A percentile compares a stretch with the other conserved stretches of the same genome.
Conservation (phyloP, 805 yeast species). For the Starmerella asiatica region DNA sequence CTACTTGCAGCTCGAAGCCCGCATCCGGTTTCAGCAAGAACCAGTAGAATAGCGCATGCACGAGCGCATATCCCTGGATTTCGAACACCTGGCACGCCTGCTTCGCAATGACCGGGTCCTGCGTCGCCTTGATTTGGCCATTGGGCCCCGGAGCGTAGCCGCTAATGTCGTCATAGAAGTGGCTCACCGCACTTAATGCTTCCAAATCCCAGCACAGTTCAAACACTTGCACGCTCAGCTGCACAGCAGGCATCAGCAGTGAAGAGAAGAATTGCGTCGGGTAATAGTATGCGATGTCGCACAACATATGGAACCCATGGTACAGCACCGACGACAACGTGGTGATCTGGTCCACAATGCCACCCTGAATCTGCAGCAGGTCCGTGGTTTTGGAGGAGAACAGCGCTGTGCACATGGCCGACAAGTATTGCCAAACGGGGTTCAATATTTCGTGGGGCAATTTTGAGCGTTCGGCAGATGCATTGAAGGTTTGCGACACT, state of each 20-base stretch:
- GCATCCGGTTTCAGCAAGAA: constrained; percentile 49
- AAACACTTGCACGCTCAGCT: constrained; percentile 18
- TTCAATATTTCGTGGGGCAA: constrained; percentile 39
- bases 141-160: not conserved
- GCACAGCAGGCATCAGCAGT: constrained; percentile 30
- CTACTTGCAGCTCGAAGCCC: constrained; percentile 21
- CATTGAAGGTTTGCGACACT: constrained; percentile 14
- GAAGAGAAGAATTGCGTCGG: constrained; percentile 10
- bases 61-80: constrained; percentile 47
- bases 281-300: constrained; percentile 15
- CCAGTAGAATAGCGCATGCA: constrained; percentile 49
- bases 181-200: constrained; percentile 55
- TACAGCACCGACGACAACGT: constrained; percentile 4
- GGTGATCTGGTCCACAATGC: constrained; percentile 10
- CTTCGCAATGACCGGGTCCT: constrained; percentile 32
- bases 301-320: constrained; percentile 18
- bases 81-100: constrained; percentile 30
- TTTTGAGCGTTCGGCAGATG: constrained; percentile 15
- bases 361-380: constrained; percentile 11
- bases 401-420: constrained; percentile 63
- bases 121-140: constrained; percentile 33
- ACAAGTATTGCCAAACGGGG: constrained; percentile 71
- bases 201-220: constrained; percentile 43
- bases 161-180: constrained; percentile 62
- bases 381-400: constrained; percentile 30